A percentile compares a stretch with the other conserved stretches of the same genome.
phyloP scores from a whole-genome alignment of 768 basidiomycete species.

The Chalciporus chontae region DNA sequence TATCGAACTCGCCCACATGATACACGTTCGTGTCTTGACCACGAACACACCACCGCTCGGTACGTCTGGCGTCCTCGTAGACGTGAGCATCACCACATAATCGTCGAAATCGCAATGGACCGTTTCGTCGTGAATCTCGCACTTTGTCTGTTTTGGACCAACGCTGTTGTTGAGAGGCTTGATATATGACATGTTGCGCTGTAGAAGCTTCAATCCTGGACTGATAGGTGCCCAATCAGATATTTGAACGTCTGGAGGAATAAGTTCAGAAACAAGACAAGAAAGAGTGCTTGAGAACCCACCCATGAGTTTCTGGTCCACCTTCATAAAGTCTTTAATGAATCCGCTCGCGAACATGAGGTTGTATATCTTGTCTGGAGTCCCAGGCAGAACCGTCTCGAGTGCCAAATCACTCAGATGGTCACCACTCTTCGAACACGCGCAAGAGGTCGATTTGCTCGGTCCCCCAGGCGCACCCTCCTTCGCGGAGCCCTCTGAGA shows the following conservation, averaged over 20 bases:
- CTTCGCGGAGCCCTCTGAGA: slow-evolving; percentile 15
- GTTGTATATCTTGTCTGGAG: slow-evolving; percentile 94
- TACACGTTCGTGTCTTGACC: slow-evolving; percentile 91
- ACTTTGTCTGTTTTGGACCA: slow-evolving; percentile 94
- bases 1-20: slow-evolving; percentile 87
- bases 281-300: slow-evolving; percentile 22
- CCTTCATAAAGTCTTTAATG: slow-evolving; percentile 88
- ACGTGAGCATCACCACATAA: slow-evolving; percentile 79
- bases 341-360: slow-evolving; percentile 95
- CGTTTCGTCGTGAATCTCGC: slow-evolving; percentile 88
- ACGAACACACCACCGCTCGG: slow-evolving; percentile 91
- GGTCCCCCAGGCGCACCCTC: slow-evolving; percentile 8
- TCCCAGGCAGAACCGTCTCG: slow-evolving; percentile 79
- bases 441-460: slow-evolving; percentile 66
- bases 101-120: slow-evolving; percentile 79
- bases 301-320: slow-evolving; percentile 89
- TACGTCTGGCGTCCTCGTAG: slow-evolving; percentile 90
- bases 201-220: slow-evolving; percentile 63
- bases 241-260: slow-evolving; percentile 78
- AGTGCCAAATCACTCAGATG: slow-evolving; percentile 75
- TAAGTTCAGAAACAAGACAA: neutral
- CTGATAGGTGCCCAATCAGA: slow-evolving; percentile 85
- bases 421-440: slow-evolving; percentile 63
- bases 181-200: slow-evolving; percentile 93
- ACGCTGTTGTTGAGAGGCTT: slow-evolving; percentile 85